Conservation (phyloP, 2,329 filamentous ascomycete genomes). For the Pseudohalonectria lignicola region DNA sequence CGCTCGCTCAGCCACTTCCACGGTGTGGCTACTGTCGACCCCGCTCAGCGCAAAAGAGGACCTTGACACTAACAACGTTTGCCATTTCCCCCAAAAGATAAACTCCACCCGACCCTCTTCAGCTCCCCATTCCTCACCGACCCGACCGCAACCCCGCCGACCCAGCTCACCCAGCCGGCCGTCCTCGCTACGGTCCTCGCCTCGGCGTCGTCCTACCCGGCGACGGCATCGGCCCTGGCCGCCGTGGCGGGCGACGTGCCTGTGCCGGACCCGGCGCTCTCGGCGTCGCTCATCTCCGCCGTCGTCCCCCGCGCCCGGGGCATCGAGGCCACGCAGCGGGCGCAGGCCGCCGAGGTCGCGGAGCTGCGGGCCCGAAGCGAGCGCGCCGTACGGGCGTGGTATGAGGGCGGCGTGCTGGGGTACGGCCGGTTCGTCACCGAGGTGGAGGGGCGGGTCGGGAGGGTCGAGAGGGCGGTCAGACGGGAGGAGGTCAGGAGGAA, state of each 20-base stretch:
- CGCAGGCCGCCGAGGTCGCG: slow-evolving; percentile 51
- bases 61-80: not conserved
- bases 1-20: not conserved
- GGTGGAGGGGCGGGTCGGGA: slow-evolving; percentile 56
- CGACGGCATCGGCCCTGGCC: slow-evolving; percentile 45
- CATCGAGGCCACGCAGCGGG: slow-evolving; percentile 46
- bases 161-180: slow-evolving; percentile 37
- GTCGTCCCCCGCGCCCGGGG: slow-evolving; percentile 52
- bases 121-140: slow-evolving; percentile 21
- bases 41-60: too few relatives aligned
- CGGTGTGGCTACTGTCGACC: too few relatives aligned
- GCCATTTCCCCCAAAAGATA: slow-evolving; percentile 25
- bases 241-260: slow-evolving; percentile 41
- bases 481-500: slow-evolving; percentile 41
- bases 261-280: slow-evolving; percentile 42
- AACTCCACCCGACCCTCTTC: slow-evolving; percentile 43
- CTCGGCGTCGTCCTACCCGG: slow-evolving; percentile 42
- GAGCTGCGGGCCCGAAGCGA: slow-evolving; percentile 55
- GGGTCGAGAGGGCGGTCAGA: slow-evolving; percentile 53
- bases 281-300: slow-evolving; percentile 39
- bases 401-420: slow-evolving; percentile 59
- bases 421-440: slow-evolving; percentile 60
- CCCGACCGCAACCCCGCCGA: slow-evolving; percentile 28
- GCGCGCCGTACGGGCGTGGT: slow-evolving; percentile 55
- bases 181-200: slow-evolving; percentile 44